Percentiles rank a stretch among this genome's conserved stretches.
Conservation (phyloP, 2,329 filamentous ascomycete species). For the Chaetomiaceae sp. region DNA sequence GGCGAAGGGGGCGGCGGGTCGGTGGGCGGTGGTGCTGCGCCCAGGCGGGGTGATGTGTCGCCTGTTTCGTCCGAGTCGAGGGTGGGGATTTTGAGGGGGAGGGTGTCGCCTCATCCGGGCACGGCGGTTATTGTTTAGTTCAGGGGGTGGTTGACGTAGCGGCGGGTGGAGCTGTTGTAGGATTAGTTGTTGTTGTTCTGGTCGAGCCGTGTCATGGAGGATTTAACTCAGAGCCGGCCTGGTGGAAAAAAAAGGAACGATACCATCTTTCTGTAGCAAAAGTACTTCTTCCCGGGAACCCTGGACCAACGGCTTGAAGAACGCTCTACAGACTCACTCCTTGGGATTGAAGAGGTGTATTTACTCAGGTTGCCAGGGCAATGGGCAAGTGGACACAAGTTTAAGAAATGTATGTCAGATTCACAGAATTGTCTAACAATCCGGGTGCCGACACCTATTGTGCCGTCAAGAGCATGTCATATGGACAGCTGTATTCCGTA, state of each 20-base stretch:
- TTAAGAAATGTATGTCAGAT: not conserved
- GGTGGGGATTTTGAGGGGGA: not conserved
- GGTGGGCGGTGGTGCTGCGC: not conserved
- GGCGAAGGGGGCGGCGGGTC: too few species aligned
- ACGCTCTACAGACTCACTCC: too few species aligned
- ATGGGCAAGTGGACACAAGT: not conserved
- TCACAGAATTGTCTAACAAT: not conserved
- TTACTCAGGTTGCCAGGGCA: not conserved
- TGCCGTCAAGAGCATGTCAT: not conserved
- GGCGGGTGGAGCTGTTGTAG: too few species aligned
- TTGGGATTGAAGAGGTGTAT: not conserved
- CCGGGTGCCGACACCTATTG: not conserved
- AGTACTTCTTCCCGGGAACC: too few species aligned
- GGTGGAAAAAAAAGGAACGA: too few species aligned
- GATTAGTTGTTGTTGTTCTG: too few species aligned
- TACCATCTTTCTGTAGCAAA: too few species aligned
- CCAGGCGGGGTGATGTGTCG: not conserved
- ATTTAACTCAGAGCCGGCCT: too few species aligned
- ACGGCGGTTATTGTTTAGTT: slow-evolving; percentile 4
- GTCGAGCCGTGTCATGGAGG: too few species aligned
- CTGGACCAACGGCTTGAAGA: too few species aligned
- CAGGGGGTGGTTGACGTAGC: too few species aligned
- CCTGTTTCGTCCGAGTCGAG: not conserved
- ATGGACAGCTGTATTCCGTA: not conserved
- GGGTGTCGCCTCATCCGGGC: slow-evolving; percentile 10